Evolutionary conservation across 2,329 filamentous ascomycete genomes (phyloP).

Genomic region (Monilinia aucupariae): DNA sequence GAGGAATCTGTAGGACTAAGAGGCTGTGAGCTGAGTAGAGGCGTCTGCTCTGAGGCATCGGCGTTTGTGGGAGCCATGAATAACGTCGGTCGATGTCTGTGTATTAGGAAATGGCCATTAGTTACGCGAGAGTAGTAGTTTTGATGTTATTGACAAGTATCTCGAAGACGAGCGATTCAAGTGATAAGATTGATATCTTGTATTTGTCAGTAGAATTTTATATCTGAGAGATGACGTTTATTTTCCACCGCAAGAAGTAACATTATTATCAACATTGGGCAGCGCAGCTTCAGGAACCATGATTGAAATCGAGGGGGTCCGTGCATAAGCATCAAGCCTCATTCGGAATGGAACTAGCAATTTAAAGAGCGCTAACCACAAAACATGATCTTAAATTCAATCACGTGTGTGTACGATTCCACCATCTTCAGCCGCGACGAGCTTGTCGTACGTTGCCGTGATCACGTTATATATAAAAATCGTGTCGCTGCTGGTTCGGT

Average conservation of each 20-base stretch:
- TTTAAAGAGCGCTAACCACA: too few species aligned
- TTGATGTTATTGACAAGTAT: neutral
- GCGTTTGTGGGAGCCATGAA: constrained; percentile 12
- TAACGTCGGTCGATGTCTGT: neutral
- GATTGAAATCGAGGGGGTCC: neutral
- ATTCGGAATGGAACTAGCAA: neutral
- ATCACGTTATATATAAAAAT: neutral
- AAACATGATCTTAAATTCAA: too few species aligned
- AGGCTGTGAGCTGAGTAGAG: constrained; percentile 7
- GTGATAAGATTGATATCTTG: neutral
- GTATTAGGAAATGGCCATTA: neutral
- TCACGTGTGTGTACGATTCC: too few species aligned
- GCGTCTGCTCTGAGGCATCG: constrained; percentile 13
- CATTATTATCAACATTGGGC: neutral
- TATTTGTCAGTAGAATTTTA: neutral
- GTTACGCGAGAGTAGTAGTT: neutral
- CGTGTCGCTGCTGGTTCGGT: neutral
- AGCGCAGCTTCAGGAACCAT: constrained; percentile 2
- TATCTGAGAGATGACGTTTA: constrained; percentile 14
- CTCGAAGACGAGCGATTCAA: neutral
- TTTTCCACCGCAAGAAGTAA: neutral
- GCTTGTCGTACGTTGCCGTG: neutral
- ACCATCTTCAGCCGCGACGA: neutral
- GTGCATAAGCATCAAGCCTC: neutral
- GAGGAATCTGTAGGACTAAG: constrained; percentile 5